Evolutionary conservation across 257 asterid species (phyloP).

Genomic region (Solanum ossicruentum): DNA sequence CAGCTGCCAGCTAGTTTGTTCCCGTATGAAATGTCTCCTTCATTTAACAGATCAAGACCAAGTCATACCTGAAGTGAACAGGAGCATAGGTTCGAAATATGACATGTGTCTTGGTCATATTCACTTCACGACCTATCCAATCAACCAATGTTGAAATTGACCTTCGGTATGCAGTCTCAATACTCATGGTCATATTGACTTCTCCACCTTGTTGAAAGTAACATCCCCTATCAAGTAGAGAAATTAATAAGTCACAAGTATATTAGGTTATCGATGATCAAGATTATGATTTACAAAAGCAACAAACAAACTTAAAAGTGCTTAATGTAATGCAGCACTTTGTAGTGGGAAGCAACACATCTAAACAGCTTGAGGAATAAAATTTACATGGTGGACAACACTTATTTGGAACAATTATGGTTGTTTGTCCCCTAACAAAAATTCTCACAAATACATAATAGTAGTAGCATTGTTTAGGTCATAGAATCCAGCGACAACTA

Average conservation of each 20-base stretch:
- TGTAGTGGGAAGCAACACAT: background rate
- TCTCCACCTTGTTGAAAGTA: constrained; percentile 10
- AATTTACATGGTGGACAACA: background rate
- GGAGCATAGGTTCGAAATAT: constrained; percentile 12
- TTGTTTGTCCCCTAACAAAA: background rate
- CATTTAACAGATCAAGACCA: background rate
- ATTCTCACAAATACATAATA: background rate
- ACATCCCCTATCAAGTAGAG: background rate
- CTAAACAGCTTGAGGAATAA: background rate
- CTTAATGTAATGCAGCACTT: background rate
- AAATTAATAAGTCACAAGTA: background rate
- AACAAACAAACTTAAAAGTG: background rate
- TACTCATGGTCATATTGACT: constrained; percentile 1
- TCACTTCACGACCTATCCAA: constrained; percentile 9
- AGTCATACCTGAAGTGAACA: constrained; percentile 12
- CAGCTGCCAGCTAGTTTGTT: background rate
- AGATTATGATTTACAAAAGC: background rate
- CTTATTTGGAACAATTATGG: background rate
- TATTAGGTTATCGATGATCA: background rate
- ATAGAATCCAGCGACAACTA: background rate
- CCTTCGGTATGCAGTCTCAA: constrained; percentile 1
- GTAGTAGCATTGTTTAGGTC: background rate
- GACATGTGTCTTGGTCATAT: constrained; percentile 1
- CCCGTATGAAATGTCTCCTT: background rate
- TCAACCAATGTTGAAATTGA: constrained; percentile 1